Evolutionary conservation across 2,329 filamentous ascomycete species (phyloP).

Genomic region (Cercospora janseana): DNA sequence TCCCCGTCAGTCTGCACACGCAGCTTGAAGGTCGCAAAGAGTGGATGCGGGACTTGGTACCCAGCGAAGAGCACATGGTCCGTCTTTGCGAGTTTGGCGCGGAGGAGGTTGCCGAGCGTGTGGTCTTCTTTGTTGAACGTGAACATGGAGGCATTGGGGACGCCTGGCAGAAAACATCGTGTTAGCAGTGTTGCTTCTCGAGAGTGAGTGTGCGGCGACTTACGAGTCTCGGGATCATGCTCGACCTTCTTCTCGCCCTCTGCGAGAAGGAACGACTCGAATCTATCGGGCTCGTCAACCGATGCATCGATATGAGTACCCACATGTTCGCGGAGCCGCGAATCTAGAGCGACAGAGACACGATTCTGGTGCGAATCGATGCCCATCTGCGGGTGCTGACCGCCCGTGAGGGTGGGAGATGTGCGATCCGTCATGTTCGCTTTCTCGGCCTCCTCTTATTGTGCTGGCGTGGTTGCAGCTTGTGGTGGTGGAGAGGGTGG

Average conservation of each 20-base stretch:
- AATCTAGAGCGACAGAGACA: conserved; percentile 19
- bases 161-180: conserved; percentile 59
- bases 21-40: conserved; percentile 59
- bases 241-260: conserved; percentile 93
- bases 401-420: conserved; percentile 12
- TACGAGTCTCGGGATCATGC: conserved; percentile 84
- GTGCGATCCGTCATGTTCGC: conserved; percentile 19
- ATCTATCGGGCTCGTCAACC: conserved; percentile 56
- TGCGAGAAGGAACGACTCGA: conserved; percentile 85
- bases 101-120: conserved; percentile 78
- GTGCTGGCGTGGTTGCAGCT: conserved; percentile 7
- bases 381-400: conserved; percentile 12
- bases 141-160: conserved; percentile 94
- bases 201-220: conserved; percentile 38
- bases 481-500: no score
- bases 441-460: conserved; percentile 8
- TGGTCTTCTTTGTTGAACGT: conserved; percentile 89
- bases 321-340: conserved; percentile 24
- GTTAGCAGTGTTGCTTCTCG: neutral
- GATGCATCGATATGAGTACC: conserved; percentile 25
- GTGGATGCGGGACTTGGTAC: conserved; percentile 66
- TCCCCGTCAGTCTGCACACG: conserved; percentile 86
- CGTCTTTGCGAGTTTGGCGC: conserved; percentile 79
- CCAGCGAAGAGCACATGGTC: conserved; percentile 84
- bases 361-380: conserved; percentile 19